These are phyloP conservation scores for Bipolaris bicolor DNA, from an alignment of 2,329 filamentous ascomycete genomes.

Conservation along the genomic window DNA sequence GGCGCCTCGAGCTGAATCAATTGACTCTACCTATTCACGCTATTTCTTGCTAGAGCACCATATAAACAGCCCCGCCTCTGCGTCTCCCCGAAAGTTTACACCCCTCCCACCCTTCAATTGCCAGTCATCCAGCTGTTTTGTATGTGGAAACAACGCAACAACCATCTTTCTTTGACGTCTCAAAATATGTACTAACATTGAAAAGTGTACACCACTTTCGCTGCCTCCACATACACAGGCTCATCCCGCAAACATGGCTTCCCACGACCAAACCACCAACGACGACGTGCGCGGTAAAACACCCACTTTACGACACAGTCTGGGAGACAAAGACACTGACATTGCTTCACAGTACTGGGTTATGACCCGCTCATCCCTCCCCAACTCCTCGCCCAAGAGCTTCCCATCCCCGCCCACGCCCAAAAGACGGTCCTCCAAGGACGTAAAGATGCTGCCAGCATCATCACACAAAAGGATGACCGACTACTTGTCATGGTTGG, in stretches of 20 bases:
- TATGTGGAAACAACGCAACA: not conserved
- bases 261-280: slow-evolving; percentile 41
- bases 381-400: slow-evolving; percentile 82
- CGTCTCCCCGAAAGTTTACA: not conserved
- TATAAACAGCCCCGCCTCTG: slow-evolving; percentile 12
- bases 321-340: slow-evolving; percentile 23
- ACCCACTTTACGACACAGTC: not conserved
- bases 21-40: not conserved
- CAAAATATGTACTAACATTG: slow-evolving; percentile 13
- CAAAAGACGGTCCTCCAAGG: slow-evolving; percentile 74
- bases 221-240: slow-evolving; percentile 21
- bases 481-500: slow-evolving; percentile 93
- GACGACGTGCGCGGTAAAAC: slow-evolving; percentile 61
- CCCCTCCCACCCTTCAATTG: too few relatives aligned
- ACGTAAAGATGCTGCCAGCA: slow-evolving; percentile 70
- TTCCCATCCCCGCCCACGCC: slow-evolving; percentile 68
- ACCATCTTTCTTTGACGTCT: slow-evolving; percentile 11
- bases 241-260: slow-evolving; percentile 35
- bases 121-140: too few relatives aligned
- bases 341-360: slow-evolving; percentile 71
- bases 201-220: slow-evolving; percentile 18
- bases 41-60: slow-evolving; percentile 5
- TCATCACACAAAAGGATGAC: slow-evolving; percentile 80
- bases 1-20: not conserved
- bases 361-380: slow-evolving; percentile 94